Conservation (phyloP, 768 basidiomycete genomes). For the Vishniacozyma victoriae region DNA sequence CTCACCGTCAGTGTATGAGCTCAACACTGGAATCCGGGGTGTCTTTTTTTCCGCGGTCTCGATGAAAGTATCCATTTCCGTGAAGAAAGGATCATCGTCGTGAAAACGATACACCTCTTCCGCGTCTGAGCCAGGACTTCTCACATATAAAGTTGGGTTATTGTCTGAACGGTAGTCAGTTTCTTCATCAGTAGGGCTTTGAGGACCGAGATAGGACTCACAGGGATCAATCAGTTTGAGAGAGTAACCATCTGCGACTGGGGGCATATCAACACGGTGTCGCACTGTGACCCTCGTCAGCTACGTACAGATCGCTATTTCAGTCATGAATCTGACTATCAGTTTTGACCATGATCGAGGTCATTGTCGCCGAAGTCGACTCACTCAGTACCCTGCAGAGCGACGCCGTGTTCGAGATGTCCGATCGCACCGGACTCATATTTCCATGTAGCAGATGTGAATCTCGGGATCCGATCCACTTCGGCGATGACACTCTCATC, state of each 20-base stretch:
- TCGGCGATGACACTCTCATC: conserved; percentile 76
- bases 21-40: not conserved
- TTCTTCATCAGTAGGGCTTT: conserved; percentile 12
- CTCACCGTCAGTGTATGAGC: conserved; percentile 6
- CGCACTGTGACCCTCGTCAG: too few relatives aligned
- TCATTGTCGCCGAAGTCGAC: conserved; percentile 45
- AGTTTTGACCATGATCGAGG: not conserved
- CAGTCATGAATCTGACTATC: conserved; percentile 56
- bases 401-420: conserved; percentile 74
- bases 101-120: conserved; percentile 15
- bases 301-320: conserved; percentile 84
- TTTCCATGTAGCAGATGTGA: conserved; percentile 90
- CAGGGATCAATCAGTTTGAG: conserved; percentile 11
- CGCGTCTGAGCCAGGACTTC: conserved; percentile 58
- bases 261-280: too few relatives aligned
- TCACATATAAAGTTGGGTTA: conserved; percentile 72
- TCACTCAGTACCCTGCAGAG: conserved; percentile 82
- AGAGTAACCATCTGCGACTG: conserved; percentile 82
- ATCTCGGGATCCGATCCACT: conserved; percentile 85
- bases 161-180: conserved; percentile 82
- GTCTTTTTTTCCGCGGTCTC: conserved; percentile 48
- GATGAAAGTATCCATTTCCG: conserved; percentile 79
- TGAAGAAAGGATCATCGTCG: conserved; percentile 53
- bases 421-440: conserved; percentile 90
- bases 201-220: conserved; percentile 24